A percentile compares a stretch with the other conserved stretches of the same genome.
Evolutionary conservation across 805 yeast species (phyloP).

Genomic region (Lachancea lanzarotensis): DNA sequence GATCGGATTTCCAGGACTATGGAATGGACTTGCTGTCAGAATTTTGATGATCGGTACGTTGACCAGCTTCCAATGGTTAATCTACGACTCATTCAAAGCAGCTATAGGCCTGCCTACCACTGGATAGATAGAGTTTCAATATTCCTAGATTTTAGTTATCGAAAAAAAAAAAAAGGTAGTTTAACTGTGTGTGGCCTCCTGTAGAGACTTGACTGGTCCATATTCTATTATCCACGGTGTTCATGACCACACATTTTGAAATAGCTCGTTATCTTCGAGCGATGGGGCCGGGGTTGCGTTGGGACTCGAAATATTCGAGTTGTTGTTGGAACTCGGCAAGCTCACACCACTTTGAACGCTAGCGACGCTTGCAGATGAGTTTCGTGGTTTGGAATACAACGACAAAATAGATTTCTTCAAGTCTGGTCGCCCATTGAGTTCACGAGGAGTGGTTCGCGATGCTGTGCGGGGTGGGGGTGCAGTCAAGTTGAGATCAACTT

Average conservation of each 20-base stretch:
- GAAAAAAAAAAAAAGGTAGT: background rate
- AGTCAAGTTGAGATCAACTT: slow-evolving; percentile 8
- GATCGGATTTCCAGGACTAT: slow-evolving; percentile 85
- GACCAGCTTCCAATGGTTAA: slow-evolving; percentile 95
- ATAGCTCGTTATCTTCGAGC: slow-evolving; percentile 54
- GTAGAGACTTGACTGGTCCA: no score
- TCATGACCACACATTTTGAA: slow-evolving; percentile 63
- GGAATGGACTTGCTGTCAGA: slow-evolving; percentile 94
- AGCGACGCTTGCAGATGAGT: slow-evolving; percentile 5
- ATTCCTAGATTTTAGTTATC: background rate
- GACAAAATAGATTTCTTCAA: slow-evolving; percentile 88
- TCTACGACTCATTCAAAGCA: slow-evolving; percentile 95
- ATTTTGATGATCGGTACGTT: slow-evolving; percentile 95
- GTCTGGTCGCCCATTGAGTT: slow-evolving; percentile 53
- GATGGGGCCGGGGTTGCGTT: slow-evolving; percentile 8
- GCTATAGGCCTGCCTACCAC: slow-evolving; percentile 91
- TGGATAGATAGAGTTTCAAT: slow-evolving; percentile 41
- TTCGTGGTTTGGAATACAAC: slow-evolving; percentile 59
- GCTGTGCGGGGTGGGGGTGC: slow-evolving; percentile 7
- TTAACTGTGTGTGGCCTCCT: no score
- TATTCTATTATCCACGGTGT: no score
- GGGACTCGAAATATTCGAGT: slow-evolving; percentile 11
- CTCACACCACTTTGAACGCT: slow-evolving; percentile 3
- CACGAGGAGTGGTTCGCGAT: slow-evolving; percentile 6
- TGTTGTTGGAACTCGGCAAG: slow-evolving; percentile 6